Base-by-base conservation (phyloP, 228 moss, liverwort and hornwort genomes). In the Sphagnum fallax region DNA sequence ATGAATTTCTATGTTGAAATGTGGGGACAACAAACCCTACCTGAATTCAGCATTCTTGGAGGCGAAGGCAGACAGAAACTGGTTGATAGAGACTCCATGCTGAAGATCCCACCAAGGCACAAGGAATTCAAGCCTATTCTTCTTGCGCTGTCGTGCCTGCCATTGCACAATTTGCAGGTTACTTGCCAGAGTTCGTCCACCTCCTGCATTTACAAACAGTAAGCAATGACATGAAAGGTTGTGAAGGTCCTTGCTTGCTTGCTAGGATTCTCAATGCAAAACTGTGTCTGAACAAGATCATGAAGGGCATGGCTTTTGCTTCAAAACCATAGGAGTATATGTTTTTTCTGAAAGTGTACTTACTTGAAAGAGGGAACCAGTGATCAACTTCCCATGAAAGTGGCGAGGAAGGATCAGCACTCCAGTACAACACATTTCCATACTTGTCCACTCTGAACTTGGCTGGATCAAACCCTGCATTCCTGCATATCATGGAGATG, bases 41-140 rank as follows among this genome's bases (percentile, higher is more conserved):
- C 87, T 81, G 50, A 84, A 87, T 50, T 81, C 84, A 52, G 79
- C 77, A 53, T 87, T 84, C 53, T 81, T 87, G 0, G 87, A 84
- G 66, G 87, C 84, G 58, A 87, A 84, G 64, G 84, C 74, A 57
- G 87, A 84, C 67, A 87, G 63, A 50, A 87, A 87, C 53, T 87
- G 87, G 8, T 77, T 87, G 65, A 87, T 73, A 60, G 87, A 87
- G 47, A 87, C 87, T 57, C 87, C 87, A 69, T 83, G 87, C 69
- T 87, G 87, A 72, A 87, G 84, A 52, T 87, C 87, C 87, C 87
- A 87, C 87, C 87, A 87, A 18, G 87, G 87, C 70, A 87, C 79
- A 48, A 87, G 81, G 67, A 87, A 87, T 71, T 87, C 87, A 53
- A 87, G 77, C 13, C 81, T 78, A 62, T 87, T 84, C 71, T 84